Percentiles rank a stretch among this genome's conserved stretches.
Evolutionary conservation across 225 moss, liverwort and hornwort species (phyloP).

Genomic region (Polytrichum formosum): DNA sequence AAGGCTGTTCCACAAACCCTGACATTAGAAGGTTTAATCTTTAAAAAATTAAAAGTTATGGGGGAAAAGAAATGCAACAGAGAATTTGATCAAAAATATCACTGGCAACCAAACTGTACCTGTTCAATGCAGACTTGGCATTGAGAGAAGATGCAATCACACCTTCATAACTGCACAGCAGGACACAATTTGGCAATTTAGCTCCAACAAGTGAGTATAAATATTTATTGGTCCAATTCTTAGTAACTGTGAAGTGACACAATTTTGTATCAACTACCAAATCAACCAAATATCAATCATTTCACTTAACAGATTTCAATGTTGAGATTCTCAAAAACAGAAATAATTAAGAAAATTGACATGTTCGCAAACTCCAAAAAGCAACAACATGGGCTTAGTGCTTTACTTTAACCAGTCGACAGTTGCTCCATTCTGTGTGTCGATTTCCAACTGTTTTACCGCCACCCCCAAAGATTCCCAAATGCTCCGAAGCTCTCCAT

Average conservation of each 20-base stretch:
- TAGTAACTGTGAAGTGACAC: neutral
- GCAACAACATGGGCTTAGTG: too few relatives aligned
- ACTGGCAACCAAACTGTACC: conserved; percentile 16
- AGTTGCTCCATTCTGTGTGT: conserved; percentile 27
- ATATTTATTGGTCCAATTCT: too few relatives aligned
- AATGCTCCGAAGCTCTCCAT: conserved; percentile 47
- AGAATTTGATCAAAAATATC: neutral
- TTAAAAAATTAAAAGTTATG: neutral
- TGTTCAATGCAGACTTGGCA: conserved; percentile 37
- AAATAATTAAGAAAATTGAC: neutral
- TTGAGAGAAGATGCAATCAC: conserved; percentile 52
- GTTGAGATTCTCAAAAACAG: neutral
- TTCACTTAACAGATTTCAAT: neutral
- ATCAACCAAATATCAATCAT: neutral
- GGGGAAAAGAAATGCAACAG: neutral
- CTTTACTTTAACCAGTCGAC: conserved; percentile 63
- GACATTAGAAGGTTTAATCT: conserved; percentile 8
- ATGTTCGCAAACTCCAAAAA: neutral
- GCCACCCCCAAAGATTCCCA: conserved; percentile 47
- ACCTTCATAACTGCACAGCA: conserved; percentile 53
- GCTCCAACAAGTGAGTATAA: too few relatives aligned
- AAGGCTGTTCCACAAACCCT: conserved; percentile 33
- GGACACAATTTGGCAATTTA: too few relatives aligned
- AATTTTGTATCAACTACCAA: neutral
- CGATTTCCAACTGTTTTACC: conserved; percentile 32